These are phyloP conservation scores for Acer saccharum DNA, from an alignment of 345 rosid species.

Conservation along the genomic window DNA sequence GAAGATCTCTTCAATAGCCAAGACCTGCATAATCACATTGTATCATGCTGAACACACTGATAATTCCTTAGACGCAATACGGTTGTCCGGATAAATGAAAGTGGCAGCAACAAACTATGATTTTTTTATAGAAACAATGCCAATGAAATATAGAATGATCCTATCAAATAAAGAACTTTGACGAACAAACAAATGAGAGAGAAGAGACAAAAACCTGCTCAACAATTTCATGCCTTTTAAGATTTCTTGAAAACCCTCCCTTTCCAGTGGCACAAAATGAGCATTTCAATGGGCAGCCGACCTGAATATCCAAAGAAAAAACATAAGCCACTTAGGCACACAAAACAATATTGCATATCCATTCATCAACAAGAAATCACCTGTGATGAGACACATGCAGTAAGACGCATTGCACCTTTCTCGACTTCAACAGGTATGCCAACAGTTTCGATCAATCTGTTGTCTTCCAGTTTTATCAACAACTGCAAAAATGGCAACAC, in stretches of 20 bases:
- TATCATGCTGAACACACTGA: not conserved
- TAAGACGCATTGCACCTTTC: conserved; percentile 81
- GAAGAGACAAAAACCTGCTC: conserved; percentile 63
- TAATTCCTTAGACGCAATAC: not conserved
- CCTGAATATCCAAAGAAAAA: conserved; percentile 47
- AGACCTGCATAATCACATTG: conserved; percentile 47
- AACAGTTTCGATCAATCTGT: conserved; percentile 90
- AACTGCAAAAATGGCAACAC: conserved; percentile 45
- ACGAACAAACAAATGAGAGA: conserved; percentile 15
- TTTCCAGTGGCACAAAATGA: conserved; percentile 99
- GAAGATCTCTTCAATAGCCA: conserved; percentile 89
- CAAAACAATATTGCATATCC: not conserved
- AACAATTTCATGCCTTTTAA: conserved; percentile 78
- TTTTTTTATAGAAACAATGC: not conserved
- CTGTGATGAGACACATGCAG: conserved; percentile 97
- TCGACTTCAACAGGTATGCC: conserved; percentile 88
- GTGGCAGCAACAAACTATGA: not conserved
- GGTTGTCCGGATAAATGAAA: not conserved
- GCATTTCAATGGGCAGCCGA: conserved; percentile 93
- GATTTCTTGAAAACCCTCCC: conserved; percentile 96
- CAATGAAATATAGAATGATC: not conserved
- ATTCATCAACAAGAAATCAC: conserved; percentile 30
- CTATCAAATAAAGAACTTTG: not conserved
- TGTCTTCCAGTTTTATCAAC: conserved; percentile 79
- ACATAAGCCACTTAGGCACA: not conserved